phyloP scores from a whole-genome alignment of 441 rosid species.

The Capsella rubella region DNA sequence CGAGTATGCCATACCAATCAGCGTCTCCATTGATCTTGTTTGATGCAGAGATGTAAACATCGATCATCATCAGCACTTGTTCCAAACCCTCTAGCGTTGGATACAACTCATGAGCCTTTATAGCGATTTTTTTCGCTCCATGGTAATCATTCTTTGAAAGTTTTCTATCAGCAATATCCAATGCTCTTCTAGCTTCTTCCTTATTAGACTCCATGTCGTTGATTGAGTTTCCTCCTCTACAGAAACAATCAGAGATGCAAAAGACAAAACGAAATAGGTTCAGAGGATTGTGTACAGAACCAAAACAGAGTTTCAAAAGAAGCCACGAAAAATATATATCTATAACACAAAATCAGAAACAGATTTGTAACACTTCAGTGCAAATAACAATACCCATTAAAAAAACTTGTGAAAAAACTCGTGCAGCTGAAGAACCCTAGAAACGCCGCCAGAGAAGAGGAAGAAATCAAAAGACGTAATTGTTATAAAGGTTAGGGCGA shows the following conservation, averaged over 20 bases:
- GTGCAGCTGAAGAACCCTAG: constrained; percentile 1
- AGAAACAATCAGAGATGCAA: background rate
- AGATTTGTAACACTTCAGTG: background rate
- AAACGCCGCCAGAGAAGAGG: background rate
- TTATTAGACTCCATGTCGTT: constrained; percentile 70
- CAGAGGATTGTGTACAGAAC: background rate
- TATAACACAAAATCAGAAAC: background rate
- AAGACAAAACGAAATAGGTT: background rate
- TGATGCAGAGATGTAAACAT: constrained; percentile 47
- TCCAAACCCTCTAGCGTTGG: background rate
- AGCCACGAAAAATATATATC: background rate
- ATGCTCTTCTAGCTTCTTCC: constrained; percentile 79
- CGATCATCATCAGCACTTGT: background rate
- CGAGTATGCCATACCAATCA: constrained; percentile 73
- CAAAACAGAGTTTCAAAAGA: background rate
- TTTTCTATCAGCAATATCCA: constrained; percentile 75
- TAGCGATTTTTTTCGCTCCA: constrained; percentile 53
- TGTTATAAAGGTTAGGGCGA: background rate
- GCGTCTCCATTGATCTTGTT: constrained; percentile 51
- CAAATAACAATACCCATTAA: background rate
- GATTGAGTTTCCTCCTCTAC: constrained; percentile 35
- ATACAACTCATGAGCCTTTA: background rate
- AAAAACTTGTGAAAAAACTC: background rate
- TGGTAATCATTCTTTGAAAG: constrained; percentile 55
- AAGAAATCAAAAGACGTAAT: background rate